These are phyloP conservation scores for Cotoneaster glaucophyllus DNA, from an alignment of 306 rosid species.

Conservation along the genomic window DNA sequence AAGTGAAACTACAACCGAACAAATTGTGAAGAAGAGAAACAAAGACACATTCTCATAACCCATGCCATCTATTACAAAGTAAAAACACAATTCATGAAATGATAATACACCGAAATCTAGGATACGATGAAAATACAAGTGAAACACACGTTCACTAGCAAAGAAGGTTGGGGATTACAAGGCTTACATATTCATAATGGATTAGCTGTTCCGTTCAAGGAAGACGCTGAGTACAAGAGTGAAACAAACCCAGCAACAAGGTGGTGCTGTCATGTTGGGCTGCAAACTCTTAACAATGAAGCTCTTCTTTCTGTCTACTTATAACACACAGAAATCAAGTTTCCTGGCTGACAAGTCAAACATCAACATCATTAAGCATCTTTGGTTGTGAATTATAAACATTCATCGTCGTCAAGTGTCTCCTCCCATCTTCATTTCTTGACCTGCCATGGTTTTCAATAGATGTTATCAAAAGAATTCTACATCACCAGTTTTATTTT, in stretches of 20 bases:
- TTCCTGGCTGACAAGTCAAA: constrained; percentile 22
- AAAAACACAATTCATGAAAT: neutral
- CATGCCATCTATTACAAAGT: neutral
- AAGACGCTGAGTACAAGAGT: neutral
- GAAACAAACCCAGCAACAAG: constrained; percentile 18
- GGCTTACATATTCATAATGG: constrained; percentile 8
- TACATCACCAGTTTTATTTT: neutral
- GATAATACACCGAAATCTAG: neutral
- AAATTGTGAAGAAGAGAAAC: neutral
- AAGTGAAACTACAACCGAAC: neutral
- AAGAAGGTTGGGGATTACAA: neutral
- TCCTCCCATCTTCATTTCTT: constrained; percentile 38
- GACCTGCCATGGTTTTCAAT: constrained; percentile 28
- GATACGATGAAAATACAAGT: neutral
- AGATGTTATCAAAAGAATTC: constrained; percentile 1
- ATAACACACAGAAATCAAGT: neutral
- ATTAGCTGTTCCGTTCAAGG: constrained; percentile 1
- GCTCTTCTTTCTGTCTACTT: constrained; percentile 13
- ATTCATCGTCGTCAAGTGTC: neutral
- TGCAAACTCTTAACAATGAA: neutral
- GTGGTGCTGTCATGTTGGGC: constrained; percentile 11
- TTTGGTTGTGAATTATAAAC: neutral
- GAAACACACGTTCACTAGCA: neutral
- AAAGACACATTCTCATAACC: neutral
- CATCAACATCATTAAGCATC: constrained; percentile 16